phyloP scores from a whole-genome alignment of 306 rosid genomes.

The Vigna hirtella region DNA sequence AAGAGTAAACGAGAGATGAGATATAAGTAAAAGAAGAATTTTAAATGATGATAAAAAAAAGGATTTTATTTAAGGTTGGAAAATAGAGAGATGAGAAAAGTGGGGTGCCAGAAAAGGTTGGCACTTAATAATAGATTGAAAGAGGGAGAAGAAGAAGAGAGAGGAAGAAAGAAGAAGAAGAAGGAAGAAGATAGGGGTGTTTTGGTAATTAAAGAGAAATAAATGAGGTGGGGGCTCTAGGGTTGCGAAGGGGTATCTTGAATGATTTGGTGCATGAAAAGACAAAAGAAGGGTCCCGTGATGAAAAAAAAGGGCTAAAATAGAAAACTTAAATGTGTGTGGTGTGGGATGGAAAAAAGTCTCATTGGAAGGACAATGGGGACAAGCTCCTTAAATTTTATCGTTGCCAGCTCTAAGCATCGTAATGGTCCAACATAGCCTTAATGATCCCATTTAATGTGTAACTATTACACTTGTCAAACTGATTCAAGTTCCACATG shows the following conservation, averaged over 20 bases:
- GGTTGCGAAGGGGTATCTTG: slow-evolving; percentile 56
- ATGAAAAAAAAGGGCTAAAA: slow-evolving; percentile 36
- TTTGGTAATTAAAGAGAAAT: slow-evolving; percentile 40
- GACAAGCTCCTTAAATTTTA: slow-evolving; percentile 74
- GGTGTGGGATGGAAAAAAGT: slow-evolving; percentile 39
- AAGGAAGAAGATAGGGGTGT: slow-evolving; percentile 13
- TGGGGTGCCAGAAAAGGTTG: slow-evolving; percentile 52
- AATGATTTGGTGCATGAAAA: slow-evolving; percentile 56
- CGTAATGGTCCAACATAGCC: slow-evolving; percentile 71
- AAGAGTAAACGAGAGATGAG: slow-evolving; percentile 28
- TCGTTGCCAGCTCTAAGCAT: slow-evolving; percentile 78
- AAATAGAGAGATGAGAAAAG: slow-evolving; percentile 37
- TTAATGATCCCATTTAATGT: slow-evolving; percentile 65
- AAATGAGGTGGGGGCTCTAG: slow-evolving; percentile 70
- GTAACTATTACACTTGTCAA: slow-evolving; percentile 64
- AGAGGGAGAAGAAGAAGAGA: background rate
- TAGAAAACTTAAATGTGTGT: slow-evolving; percentile 46
- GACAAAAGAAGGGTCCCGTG: slow-evolving; percentile 59
- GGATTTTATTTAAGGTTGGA: slow-evolving; percentile 36
- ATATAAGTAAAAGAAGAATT: slow-evolving; percentile 6
- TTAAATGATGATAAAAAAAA: background rate
- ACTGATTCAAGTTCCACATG: slow-evolving; percentile 47
- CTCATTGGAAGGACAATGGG: slow-evolving; percentile 68
- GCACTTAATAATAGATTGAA: slow-evolving; percentile 44
- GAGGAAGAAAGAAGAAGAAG: background rate